These are phyloP conservation scores for Quercus berberidifolia DNA, from an alignment of 306 rosid species.

Conservation along the genomic window DNA sequence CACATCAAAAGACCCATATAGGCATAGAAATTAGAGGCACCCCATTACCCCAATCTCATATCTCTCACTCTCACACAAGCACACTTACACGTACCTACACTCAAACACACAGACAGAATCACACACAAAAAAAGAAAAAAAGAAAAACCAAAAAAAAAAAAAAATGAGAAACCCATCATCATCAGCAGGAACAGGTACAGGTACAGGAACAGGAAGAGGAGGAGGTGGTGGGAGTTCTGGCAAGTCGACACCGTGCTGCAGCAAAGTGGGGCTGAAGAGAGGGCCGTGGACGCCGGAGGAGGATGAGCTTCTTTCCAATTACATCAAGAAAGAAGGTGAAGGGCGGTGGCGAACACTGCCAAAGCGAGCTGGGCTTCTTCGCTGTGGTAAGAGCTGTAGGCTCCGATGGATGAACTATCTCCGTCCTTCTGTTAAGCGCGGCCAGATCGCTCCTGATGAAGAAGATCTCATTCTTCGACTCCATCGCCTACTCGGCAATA, in stretches of 20 bases:
- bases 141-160: neutral
- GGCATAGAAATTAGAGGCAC: too few species aligned
- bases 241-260: conserved; percentile 50
- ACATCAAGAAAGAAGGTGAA: conserved; percentile 69
- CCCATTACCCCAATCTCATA: too few species aligned
- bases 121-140: neutral
- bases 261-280: conserved; percentile 67
- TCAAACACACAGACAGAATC: neutral
- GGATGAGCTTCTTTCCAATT: conserved; percentile 48
- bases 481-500: conserved; percentile 87
- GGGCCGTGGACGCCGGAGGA: conserved; percentile 92
- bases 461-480: conserved; percentile 96
- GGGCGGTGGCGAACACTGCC: conserved; percentile 89
- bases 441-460: conserved; percentile 87
- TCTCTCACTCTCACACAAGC: too few species aligned
- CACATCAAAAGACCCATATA: too few species aligned
- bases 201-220: neutral
- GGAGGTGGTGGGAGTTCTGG: neutral
- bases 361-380: conserved; percentile 66
- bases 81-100: neutral
- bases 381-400: conserved; percentile 92
- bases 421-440: conserved; percentile 85
- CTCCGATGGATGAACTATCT: conserved; percentile 97
- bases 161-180: conserved; percentile 31
- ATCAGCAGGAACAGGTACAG: neutral